These are phyloP conservation scores for Tolypocladium nubicola DNA, from an alignment of 2,329 filamentous ascomycete genomes.

Conservation along the genomic window DNA sequence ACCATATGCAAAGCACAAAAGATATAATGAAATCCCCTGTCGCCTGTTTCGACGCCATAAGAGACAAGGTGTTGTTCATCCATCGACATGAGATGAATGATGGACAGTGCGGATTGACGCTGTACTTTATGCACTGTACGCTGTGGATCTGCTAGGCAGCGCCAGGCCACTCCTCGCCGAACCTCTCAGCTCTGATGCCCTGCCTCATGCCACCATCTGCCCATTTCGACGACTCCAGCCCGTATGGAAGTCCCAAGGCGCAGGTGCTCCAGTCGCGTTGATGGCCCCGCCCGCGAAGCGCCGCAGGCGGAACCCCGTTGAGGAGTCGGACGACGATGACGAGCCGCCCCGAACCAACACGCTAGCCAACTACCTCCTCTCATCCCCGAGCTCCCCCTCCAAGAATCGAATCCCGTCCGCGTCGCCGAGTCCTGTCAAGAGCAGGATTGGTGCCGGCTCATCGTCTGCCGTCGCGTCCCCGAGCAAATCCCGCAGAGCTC, in stretches of 20 bases:
- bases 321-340: constrained; percentile 39
- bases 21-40: no score
- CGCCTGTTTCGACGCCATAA: background rate
- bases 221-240: background rate
- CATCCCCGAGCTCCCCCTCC: constrained; percentile 35
- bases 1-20: background rate
- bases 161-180: constrained; percentile 4
- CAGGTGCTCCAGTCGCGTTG: constrained; percentile 21
- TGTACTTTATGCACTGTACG: background rate
- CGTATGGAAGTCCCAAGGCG: constrained; percentile 11
- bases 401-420: constrained; percentile 19
- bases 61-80: background rate
- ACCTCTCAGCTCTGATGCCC: background rate
- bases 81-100: background rate
- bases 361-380: constrained; percentile 41
- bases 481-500: constrained; percentile 14
- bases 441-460: constrained; percentile 5
- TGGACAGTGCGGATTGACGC: background rate
- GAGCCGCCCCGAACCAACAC: constrained; percentile 33
- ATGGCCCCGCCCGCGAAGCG: constrained; percentile 52
- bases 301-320: constrained; percentile 45
- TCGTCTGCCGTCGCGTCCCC: constrained; percentile 8
- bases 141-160: background rate
- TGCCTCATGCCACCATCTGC: background rate
- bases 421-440: constrained; percentile 32